Percentiles rank a stretch among this genome's conserved stretches.
These are phyloP conservation scores for Datisca glomerata DNA, from an alignment of 306 rosid genomes.

Conservation along the genomic window DNA sequence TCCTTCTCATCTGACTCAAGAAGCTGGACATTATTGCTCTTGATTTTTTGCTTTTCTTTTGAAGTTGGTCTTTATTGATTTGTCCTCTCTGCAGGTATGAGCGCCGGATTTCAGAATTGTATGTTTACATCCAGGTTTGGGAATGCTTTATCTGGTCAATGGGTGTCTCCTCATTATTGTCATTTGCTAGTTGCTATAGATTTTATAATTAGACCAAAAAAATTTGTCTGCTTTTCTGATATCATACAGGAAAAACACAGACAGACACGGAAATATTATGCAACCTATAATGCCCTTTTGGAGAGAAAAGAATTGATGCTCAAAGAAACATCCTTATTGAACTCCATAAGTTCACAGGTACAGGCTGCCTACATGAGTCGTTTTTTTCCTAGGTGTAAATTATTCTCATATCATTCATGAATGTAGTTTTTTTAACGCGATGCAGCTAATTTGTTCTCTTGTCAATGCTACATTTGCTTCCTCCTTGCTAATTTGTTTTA, in stretches of 20 bases:
- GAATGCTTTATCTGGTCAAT: slow-evolving; percentile 3
- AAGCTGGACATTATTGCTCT: too few species aligned
- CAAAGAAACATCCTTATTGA: slow-evolving; percentile 80
- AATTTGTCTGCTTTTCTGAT: slow-evolving; percentile 7
- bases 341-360: slow-evolving; percentile 89
- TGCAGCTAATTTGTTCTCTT: too few species aligned
- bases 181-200: neutral
- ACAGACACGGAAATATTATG: slow-evolving; percentile 71
- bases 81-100: slow-evolving; percentile 51
- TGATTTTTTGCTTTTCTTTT: too few species aligned
- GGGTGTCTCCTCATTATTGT: slow-evolving; percentile 4
- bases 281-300: slow-evolving; percentile 78
- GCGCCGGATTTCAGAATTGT: slow-evolving; percentile 56
- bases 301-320: slow-evolving; percentile 87
- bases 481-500: too few species aligned
- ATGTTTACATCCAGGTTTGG: slow-evolving; percentile 61
- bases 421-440: too few species aligned
- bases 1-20: too few species aligned
- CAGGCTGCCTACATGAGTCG: slow-evolving; percentile 4
- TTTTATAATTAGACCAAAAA: neutral
- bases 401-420: neutral
- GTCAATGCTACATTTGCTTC: too few species aligned
- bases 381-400: neutral
- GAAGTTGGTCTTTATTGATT: slow-evolving; percentile 5
- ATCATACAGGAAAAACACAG: slow-evolving; percentile 54